Base-by-base conservation (phyloP, 2,329 filamentous ascomycete genomes). In the Colletotrichum sp. region DNA sequence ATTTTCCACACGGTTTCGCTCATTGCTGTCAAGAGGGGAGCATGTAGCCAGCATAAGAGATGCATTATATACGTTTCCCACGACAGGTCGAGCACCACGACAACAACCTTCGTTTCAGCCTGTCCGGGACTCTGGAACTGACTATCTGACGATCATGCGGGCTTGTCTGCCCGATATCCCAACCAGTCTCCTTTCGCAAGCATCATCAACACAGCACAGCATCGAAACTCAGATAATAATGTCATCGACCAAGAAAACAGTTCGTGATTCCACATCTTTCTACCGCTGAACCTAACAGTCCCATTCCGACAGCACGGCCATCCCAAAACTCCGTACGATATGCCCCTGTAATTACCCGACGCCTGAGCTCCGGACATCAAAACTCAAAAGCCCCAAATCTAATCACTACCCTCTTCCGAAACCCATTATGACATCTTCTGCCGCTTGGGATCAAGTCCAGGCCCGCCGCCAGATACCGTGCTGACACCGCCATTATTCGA, bases 381-480 rank as follows among this genome's bases (percentile, higher is more conserved):
- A 18, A 30, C 43, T 59, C 24, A 59, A 18, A 30, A n/a, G 48
- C 34, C 55, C 59, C 59, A 36, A 73, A 32, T 16, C 30, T 55
- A 43, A 63, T 10, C 2, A 24, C 26, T n/a, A 10, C 18, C 5
- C 68, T 28, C 21, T 6, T 26, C 28, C 14, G 16, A 34, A 16
- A 28, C 10, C 34, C 21, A 16, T 5, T 24, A 52, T 55, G 81
- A 80, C 77, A 84, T 86, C 82, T 87, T 90, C 81, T 90, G 90
- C 64, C 91, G 85, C 81, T 92, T 92, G 3, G 84, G 81, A 71
- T 92, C 90, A 12, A 84, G 57, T 3, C 82, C 84, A 28, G 43
- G 43, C 12, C 80, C 82, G 6, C 75, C 80, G 4, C 77, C 60
- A 55, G 70, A 67, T 4, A 76, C 77, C 9, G 76, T 77, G n/a